Base-by-base conservation (phyloP, 495 filamentous ascomycete genomes). In the Aspergillus ostianus region DNA sequence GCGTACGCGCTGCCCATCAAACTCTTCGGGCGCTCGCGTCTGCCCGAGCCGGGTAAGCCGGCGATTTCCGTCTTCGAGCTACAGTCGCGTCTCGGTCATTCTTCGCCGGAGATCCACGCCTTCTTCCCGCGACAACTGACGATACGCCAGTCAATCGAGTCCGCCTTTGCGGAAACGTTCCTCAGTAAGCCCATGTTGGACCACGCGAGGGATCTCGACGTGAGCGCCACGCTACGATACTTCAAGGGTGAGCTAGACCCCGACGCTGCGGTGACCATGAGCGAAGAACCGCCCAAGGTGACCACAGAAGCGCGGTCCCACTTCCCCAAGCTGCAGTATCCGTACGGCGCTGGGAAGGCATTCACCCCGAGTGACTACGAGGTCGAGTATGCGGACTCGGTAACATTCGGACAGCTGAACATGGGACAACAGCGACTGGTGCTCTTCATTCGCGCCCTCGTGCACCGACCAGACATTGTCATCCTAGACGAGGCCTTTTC, bases 401-500 rank as follows among this genome's bases (percentile, higher is more conserved):
- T 86, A 55, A 70, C 74, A 36, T 97, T 97, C 70, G 87, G 89
- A 27, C 84, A 90, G 56, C 77, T 93, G 1, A 83, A 84, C 19
- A 88, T 91, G 65, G 87, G 85, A 6, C 85, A 91, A 0, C 94
- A 98, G 72, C 86, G 92, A 21, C 79, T 97, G 7, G 80, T 88
- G 10, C 83, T 98, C 2, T 94, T 98, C 71, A 76, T 98, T 27
- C 85, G 95, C 7, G 90, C 93, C 17, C 75, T 95, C 36, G 83
- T 94, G 63, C 89, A 92, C 61, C 82, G 82, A 55, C 91, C 92
- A 0, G 93, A 97, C 59, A 82, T 98, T 47, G 80, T 98, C 30
- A 89, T 98, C 44, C 83, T 98, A 2, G 94, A 98, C 65, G 94
- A 98, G 72, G 86, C 94, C 0, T 95, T 96, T 65, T 91, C 90